Base-by-base conservation (phyloP, 2,329 filamentous ascomycete genomes). In the Trichoderma hamatum region DNA sequence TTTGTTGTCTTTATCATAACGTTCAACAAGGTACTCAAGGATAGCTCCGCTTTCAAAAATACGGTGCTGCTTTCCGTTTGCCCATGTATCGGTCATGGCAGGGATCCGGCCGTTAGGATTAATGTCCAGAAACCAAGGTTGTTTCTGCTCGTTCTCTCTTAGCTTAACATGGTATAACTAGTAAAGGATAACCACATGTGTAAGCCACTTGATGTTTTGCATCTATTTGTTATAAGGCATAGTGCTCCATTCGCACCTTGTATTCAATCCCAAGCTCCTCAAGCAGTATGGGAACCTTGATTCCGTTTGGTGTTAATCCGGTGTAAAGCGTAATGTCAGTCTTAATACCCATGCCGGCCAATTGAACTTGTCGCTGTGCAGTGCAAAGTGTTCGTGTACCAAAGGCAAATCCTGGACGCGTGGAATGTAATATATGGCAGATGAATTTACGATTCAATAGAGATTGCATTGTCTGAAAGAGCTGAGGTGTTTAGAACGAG, bases 301-400 rank as follows among this genome's bases (percentile, higher is more conserved):
- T 49, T 9, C 43, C 43, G 21, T 49, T 49, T 49, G 43, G 43
- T n/a, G 43, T 49, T 49, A 21, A 49, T 13, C n/a, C 43, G n/a
- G 43, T 61, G 58, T 26, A 34, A 61, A 61, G 58, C 32, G 43
- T 49, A n/a, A 61, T 9, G 32, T 36, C 28, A 61, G 58, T 26
- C 28, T 61, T 43, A 14, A 30, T 43, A 43, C 28, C 19, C 28
- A 26, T 61, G 32, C 14, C 24, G 3, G 19, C 3, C 3, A n/a
- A 21, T 49, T 21, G 10, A n/a, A 21, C 13, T 67, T 26, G 49
- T 43, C 26, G 10, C 9, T 6, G n/a, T 54, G 10, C 39, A 13
- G 9, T n/a, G 43, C 16, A 49, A 46, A 46, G 43, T 46, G 43
- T 46, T 9, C 43, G 21, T 49, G 43, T 49, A 49, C n/a, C 10